A percentile compares a stretch with the other conserved stretches of the same genome.
These are phyloP conservation scores for Picocystis salinarum DNA, from an alignment of 139 green algal species.

Conservation along the genomic window DNA sequence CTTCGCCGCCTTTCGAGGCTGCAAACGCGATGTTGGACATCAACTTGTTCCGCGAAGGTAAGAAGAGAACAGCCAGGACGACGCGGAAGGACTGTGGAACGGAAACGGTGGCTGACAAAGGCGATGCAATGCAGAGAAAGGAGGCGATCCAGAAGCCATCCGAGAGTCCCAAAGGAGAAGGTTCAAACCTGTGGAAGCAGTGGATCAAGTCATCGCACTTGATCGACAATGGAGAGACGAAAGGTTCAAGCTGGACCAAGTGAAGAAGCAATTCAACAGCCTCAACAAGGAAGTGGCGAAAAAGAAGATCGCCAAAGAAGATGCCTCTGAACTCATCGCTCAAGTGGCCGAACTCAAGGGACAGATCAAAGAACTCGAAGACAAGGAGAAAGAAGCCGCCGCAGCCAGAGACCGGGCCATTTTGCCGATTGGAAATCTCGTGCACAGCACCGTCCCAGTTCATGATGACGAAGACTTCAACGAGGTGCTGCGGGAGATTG, in stretches of 20 bases:
- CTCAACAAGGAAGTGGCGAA: constrained; percentile 54
- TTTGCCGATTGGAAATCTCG: constrained; percentile 82
- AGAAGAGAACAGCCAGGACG: neutral
- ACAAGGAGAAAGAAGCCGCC: constrained; percentile 41
- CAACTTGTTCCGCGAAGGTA: constrained; percentile 71
- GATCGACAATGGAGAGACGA: constrained; percentile 69
- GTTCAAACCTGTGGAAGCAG: constrained; percentile 55
- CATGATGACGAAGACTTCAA: constrained; percentile 90
- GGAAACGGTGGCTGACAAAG: neutral
- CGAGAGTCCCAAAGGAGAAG: constrained; percentile 73
- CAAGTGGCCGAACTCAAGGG: constrained; percentile 11
- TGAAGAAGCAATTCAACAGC: constrained; percentile 83
- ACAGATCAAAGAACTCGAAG: constrained; percentile 28
- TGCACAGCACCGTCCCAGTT: constrained; percentile 86
- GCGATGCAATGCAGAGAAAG: constrained; percentile 49
- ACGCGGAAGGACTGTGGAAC: neutral
- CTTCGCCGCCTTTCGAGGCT: neutral
- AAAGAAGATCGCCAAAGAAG: constrained; percentile 45
- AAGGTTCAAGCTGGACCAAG: constrained; percentile 47
- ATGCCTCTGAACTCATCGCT: constrained; percentile 52
- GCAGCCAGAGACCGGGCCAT: constrained; percentile 45
- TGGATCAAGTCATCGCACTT: constrained; percentile 82
- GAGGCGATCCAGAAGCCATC: constrained; percentile 80
- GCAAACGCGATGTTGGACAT: constrained; percentile 79
- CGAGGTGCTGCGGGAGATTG: constrained; percentile 47